These are phyloP conservation scores for Lasiodiplodia gonubiensis DNA, from an alignment of 2,329 filamentous ascomycete species.

Conservation along the genomic window DNA sequence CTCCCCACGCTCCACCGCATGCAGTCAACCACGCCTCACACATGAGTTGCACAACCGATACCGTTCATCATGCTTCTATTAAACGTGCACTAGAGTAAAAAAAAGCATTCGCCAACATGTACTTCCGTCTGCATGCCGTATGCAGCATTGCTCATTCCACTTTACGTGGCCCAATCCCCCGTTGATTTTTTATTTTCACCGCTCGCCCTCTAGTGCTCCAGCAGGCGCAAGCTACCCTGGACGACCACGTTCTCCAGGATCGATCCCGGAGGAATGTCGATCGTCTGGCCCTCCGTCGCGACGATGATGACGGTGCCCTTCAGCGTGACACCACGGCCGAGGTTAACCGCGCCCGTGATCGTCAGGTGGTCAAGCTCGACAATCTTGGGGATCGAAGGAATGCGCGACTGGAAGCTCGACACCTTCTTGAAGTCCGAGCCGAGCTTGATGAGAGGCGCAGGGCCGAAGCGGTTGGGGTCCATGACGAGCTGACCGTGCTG, in stretches of 20 bases:
- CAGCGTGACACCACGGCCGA: constrained; percentile 91
- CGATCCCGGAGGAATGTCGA: constrained; percentile 94
- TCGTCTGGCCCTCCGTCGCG: constrained; percentile 95
- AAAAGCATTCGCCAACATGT: constrained; percentile 12
- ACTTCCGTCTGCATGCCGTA: constrained; percentile 18
- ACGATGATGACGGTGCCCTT: constrained; percentile 99
- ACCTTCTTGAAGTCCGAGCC: constrained; percentile 99
- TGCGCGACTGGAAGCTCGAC: constrained; percentile 90
- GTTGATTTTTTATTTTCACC: constrained; percentile 6
- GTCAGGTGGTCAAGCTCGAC: constrained; percentile 93
- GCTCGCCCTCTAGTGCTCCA: constrained; percentile 61
- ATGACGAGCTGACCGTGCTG: constrained; percentile 98
- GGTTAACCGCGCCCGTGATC: constrained; percentile 96
- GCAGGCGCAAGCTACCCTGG: constrained; percentile 85
- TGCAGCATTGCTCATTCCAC: constrained; percentile 22
- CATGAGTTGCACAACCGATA: neutral
- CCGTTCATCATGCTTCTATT: constrained; percentile 26
- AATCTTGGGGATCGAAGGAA: constrained; percentile 86
- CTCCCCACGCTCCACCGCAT: constrained; percentile 6
- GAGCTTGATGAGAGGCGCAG: constrained; percentile 97
- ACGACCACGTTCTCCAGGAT: constrained; percentile 99
- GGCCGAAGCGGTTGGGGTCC: constrained; percentile 94
- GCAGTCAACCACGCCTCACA: constrained; percentile 5
- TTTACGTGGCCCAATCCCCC: neutral
- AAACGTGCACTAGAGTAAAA: constrained; percentile 16